Conservation (phyloP, 768 basidiomycete genomes). For the Psilocybe cubensis region DNA sequence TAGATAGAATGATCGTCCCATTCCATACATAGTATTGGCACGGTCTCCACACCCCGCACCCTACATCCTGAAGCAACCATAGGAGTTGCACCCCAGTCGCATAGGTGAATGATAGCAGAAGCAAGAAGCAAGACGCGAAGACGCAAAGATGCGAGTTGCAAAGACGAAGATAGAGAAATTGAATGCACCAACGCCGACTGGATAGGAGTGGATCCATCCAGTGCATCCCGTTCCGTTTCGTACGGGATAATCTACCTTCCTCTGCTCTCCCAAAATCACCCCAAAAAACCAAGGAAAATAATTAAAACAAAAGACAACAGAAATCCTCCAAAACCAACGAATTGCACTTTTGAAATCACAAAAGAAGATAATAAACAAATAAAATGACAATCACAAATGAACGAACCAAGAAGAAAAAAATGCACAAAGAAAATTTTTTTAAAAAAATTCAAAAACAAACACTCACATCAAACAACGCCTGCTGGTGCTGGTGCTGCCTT, state of each 20-base stretch:
- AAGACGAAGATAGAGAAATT: neutral
- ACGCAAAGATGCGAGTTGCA: no score
- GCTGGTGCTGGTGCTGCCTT: neutral
- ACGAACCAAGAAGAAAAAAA: slow-evolving; percentile 4
- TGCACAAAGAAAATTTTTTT: neutral
- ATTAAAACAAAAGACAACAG: neutral
- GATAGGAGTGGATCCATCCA: neutral
- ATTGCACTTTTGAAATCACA: neutral
- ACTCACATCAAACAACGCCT: slow-evolving; percentile 17
- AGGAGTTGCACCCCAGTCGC: no score
- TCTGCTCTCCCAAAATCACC: neutral
- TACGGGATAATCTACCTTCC: neutral
- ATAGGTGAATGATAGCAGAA: no score
- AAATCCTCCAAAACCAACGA: neutral
- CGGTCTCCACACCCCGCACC: no score
- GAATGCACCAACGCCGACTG: neutral
- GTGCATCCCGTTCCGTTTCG: neutral
- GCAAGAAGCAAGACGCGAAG: no score
- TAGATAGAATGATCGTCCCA: no score
- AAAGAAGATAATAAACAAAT: slow-evolving; percentile 5
- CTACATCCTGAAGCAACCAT: no score
- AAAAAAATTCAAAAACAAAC: neutral
- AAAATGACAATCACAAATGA: slow-evolving; percentile 7
- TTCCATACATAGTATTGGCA: no score
- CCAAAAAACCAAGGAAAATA: neutral